Percentiles rank a stretch among this genome's conserved stretches.
Evolutionary conservation across 495 filamentous ascomycete species (phyloP).

Genomic region (Aspergillus leporis): DNA sequence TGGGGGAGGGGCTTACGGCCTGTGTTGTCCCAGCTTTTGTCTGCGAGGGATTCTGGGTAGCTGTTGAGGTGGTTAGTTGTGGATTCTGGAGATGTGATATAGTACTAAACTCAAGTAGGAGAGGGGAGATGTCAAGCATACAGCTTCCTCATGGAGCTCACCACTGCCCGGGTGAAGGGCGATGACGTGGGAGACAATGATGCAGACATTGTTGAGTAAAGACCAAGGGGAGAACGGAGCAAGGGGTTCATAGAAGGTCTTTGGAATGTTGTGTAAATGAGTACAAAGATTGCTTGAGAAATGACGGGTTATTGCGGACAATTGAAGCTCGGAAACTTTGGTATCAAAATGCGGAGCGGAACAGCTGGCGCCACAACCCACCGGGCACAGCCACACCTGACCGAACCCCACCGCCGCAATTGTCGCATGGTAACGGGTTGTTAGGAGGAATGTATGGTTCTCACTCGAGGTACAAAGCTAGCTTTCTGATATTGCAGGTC

Average conservation of each 20-base stretch:
- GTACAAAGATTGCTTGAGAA: no score
- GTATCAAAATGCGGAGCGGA: no score
- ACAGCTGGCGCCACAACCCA: no score
- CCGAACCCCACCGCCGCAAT: no score
- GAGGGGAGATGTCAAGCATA: conserved; percentile 47
- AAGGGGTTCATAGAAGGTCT: conserved; percentile 12
- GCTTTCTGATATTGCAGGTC: no score
- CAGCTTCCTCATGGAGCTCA: conserved; percentile 80
- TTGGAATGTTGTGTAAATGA: no score
- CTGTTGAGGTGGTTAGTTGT: conserved; percentile 43
- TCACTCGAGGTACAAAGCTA: no score
- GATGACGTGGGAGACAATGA: conserved; percentile 42
- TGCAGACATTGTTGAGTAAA: conserved; percentile 36
- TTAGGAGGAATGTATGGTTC: no score
- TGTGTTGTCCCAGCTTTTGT: conserved; percentile 92
- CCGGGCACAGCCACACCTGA: no score
- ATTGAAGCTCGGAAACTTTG: no score
- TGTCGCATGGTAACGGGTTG: no score
- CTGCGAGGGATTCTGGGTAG: conserved; percentile 86
- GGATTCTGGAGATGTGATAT: conserved; percentile 9
- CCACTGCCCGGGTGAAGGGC: conserved; percentile 75
- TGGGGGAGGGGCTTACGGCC: conserved; percentile 57
- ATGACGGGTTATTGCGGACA: no score
- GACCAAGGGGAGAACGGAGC: conserved; percentile 21
- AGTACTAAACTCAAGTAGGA: not conserved